A percentile compares a stretch with the other conserved stretches of the same genome.
These are phyloP conservation scores for Penicillium angulare DNA, from an alignment of 495 filamentous ascomycete genomes.

Conservation along the genomic window DNA sequence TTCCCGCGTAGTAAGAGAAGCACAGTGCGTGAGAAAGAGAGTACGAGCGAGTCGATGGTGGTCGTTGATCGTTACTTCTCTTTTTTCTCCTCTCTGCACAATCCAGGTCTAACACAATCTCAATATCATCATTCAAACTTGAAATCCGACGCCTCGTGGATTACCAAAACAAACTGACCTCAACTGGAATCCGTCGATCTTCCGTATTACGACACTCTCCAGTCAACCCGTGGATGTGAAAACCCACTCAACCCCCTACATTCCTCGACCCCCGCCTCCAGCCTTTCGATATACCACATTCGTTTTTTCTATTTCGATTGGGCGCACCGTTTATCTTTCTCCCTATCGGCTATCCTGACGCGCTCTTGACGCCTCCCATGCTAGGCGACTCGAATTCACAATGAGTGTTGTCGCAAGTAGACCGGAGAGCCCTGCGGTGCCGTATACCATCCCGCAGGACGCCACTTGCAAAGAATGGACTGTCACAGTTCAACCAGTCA, in stretches of 20 bases:
- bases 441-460: conserved; percentile 28
- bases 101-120: too few relatives aligned
- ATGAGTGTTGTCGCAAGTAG: conserved; percentile 48
- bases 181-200: conserved; percentile 20
- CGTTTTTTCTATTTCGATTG: neutral
- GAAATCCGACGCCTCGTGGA: neutral
- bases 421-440: conserved; percentile 35
- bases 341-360: neutral
- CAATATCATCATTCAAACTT: too few relatives aligned
- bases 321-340: neutral
- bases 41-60: neutral
- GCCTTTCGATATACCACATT: conserved; percentile 6
- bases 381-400: conserved; percentile 20
- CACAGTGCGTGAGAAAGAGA: neutral
- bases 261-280: conserved; percentile 17
- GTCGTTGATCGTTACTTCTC: too few relatives aligned
- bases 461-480: conserved; percentile 23
- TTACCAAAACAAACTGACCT: neutral
- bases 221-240: neutral
- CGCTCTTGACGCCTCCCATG: conserved; percentile 19
- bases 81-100: too few relatives aligned
- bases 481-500: conserved; percentile 30
- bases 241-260: conserved; percentile 25
- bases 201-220: conserved; percentile 14
- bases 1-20: neutral